These are phyloP conservation scores for Rhizomucor pusillus DNA, from an alignment of 371 early-diverging fungal genomes.

Conservation along the genomic window DNA sequence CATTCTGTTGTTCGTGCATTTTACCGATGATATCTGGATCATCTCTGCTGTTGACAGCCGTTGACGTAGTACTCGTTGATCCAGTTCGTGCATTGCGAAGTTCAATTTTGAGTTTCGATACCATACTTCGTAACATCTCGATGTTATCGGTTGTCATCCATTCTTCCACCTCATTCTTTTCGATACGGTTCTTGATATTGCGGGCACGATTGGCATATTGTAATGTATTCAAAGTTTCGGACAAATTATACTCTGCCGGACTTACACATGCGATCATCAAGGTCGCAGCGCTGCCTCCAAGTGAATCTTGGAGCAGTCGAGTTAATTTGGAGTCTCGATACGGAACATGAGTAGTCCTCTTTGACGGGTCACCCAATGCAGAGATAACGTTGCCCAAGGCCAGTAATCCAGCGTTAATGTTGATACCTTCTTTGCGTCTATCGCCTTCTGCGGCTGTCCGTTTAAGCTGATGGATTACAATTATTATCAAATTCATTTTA, in stretches of 20 bases:
- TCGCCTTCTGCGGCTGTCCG: constrained; percentile 94
- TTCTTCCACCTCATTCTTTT: constrained; percentile 71
- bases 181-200: constrained; percentile 83
- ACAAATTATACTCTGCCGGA: constrained; percentile 76
- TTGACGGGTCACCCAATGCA: constrained; percentile 90
- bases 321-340: constrained; percentile 99
- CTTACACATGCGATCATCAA: constrained; percentile 95
- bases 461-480: constrained; percentile 69
- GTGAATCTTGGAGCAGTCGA: constrained; percentile 91
- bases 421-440: constrained; percentile 95
- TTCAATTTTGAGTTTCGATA: constrained; percentile 56
- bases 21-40: background rate
- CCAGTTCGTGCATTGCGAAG: constrained; percentile 36
- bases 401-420: constrained; percentile 97
- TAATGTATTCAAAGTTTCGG: constrained; percentile 93
- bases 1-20: background rate
- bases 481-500: background rate
- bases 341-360: constrained; percentile 78
- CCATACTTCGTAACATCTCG: constrained; percentile 53
- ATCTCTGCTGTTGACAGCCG: background rate
- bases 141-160: constrained; percentile 63
- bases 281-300: constrained; percentile 92
- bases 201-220: constrained; percentile 91
- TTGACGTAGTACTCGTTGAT: constrained; percentile 7
- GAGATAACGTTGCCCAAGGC: constrained; percentile 99